Base-by-base conservation (phyloP, 108 stramenopile species). In the Skeletonema tropicum region DNA sequence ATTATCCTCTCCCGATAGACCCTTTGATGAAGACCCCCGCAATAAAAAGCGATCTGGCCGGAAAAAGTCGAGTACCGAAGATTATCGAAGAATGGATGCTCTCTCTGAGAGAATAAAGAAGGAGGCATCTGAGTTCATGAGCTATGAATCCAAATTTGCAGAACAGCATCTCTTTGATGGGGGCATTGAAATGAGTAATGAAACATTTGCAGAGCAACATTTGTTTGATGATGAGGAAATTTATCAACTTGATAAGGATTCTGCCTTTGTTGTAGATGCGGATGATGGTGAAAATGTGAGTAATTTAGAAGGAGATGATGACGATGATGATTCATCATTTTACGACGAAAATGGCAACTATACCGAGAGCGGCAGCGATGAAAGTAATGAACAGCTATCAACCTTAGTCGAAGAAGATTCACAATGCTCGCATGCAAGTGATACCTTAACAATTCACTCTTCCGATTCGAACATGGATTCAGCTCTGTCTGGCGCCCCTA, bases 61-160 rank as follows among this genome's bases (percentile, higher is more conserved):
- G 60, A 17, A 19, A 60, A 70, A 9, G 57, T 6, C 19, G 10
- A 35, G 10, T 33, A 17, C 45, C 25, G 14, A 21, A 65, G 21
- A 26, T 21, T 2, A 26, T 9, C 35, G 19, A 61, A 23, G 42
- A 32, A 64, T 55, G 52, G 52, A 55, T 55, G 52, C 19, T 2
- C 52, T 55, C 52, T 55, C 64, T 13, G 38, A 64, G n/a, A 15
- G 39, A 5, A 64, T 64, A 17, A 64, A 64, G 33, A 36, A 26
- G 25, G 64, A 64, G 12, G 64, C 64, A 12, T 26, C 25, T 33
- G 38, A 64, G 12, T 64, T 64, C 25, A 64, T 64, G 64, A 64
- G 45, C 21, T 64, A 19, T 64, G 64, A 64, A 21, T 64, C 64
- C 10, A 64, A 64, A 10, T 64, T 39, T 64, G 35, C 42, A n/a